Conservation (phyloP, 768 basidiomycete genomes). For the Phylloporus sp. region DNA sequence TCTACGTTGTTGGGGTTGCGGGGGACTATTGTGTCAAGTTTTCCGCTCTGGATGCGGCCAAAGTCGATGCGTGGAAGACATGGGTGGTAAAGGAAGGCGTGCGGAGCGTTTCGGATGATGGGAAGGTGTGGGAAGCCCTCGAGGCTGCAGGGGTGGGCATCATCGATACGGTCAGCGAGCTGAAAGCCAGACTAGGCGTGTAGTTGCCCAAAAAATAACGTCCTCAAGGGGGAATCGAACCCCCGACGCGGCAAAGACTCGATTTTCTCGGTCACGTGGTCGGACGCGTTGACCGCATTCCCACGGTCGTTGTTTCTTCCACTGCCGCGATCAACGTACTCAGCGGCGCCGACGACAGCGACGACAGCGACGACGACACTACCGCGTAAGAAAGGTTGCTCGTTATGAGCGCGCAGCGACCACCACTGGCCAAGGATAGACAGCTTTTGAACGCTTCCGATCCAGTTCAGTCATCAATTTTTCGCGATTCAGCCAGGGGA, state of each 20-base stretch:
- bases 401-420: slow-evolving; percentile 27
- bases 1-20: slow-evolving; percentile 66
- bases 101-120: slow-evolving; percentile 35
- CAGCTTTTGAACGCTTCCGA: slow-evolving; percentile 60
- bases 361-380: slow-evolving; percentile 17
- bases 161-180: slow-evolving; percentile 26
- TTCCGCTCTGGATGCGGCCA: slow-evolving; percentile 50
- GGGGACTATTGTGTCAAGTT: slow-evolving; percentile 74
- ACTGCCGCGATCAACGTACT: slow-evolving; percentile 6
- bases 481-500: slow-evolving; percentile 59
- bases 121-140: slow-evolving; percentile 36
- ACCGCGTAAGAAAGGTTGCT: slow-evolving; percentile 4
- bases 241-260: too few species aligned
- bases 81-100: slow-evolving; percentile 50
- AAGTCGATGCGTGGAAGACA: slow-evolving; percentile 41
- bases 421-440: slow-evolving; percentile 44
- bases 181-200: slow-evolving; percentile 23
- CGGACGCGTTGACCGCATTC: slow-evolving; percentile 23
- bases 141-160: slow-evolving; percentile 32
- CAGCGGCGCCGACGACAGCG: slow-evolving; percentile 18
- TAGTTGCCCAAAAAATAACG: too few species aligned
- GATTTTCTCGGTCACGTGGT: slow-evolving; percentile 28
- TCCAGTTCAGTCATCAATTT: slow-evolving; percentile 57
- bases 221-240: too few species aligned
- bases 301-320: slow-evolving; percentile 24